These are phyloP conservation scores for Exophiala dermatitidis DNA, from an alignment of 2,329 filamentous ascomycete species.

Conservation along the genomic window DNA sequence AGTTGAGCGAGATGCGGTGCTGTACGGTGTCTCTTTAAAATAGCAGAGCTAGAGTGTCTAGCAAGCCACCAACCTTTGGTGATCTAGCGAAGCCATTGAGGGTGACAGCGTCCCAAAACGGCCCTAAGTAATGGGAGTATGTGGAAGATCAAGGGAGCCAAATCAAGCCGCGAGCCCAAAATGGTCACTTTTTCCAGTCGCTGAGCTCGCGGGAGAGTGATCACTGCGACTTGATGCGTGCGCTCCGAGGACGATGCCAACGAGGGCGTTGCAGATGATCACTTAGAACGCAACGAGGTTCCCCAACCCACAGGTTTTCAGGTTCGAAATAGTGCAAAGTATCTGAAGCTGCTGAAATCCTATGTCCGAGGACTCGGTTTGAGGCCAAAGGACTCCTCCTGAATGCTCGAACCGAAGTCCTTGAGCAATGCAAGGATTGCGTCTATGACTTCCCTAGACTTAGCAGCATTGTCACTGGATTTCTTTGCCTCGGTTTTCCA, in stretches of 20 bases:
- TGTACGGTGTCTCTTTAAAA: too few species aligned
- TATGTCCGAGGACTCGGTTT: constrained; percentile 8
- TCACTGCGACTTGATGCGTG: constrained; percentile 4
- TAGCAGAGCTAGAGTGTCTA: too few species aligned
- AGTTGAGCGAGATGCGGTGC: too few species aligned
- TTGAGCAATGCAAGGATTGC: constrained; percentile 11
- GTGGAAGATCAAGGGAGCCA: too few species aligned
- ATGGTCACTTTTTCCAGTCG: too few species aligned
- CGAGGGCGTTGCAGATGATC: constrained; percentile 2
- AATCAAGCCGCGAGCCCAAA: too few species aligned
- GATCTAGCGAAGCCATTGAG: too few species aligned
- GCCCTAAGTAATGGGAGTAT: too few species aligned
- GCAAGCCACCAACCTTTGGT: too few species aligned
- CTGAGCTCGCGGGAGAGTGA: too few species aligned
- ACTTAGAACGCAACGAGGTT: constrained; percentile 7
- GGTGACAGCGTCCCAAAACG: too few species aligned
- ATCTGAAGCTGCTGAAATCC: constrained; percentile 6
- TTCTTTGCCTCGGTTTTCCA: constrained; percentile 9
- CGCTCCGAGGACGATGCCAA: constrained; percentile 4
- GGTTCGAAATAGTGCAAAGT: constrained; percentile 9
- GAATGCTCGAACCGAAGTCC: constrained; percentile 13
- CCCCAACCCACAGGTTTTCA: neutral
- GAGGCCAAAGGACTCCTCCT: constrained; percentile 7
- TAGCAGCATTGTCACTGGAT: constrained; percentile 8
- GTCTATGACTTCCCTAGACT: constrained; percentile 12